Base-by-base conservation (phyloP, 2,329 filamentous ascomycete genomes). In the Fusarium tanahbumbuense region DNA sequence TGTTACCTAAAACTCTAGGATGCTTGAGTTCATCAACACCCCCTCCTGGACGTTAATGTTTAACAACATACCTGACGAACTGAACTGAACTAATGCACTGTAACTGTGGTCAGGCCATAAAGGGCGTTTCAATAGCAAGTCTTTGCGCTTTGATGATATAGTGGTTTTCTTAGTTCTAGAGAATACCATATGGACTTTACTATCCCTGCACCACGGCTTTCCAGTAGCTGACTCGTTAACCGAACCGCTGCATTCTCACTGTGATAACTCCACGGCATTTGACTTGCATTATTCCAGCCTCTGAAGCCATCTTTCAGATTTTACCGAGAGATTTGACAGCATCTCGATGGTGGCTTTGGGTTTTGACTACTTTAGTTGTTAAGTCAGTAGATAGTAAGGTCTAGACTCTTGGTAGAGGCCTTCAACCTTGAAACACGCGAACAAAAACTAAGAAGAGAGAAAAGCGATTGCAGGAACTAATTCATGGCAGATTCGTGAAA, bases 11-110 rank as follows among this genome's bases (percentile, higher is more conserved):
- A 20, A 12, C 18, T n/a, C 10, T 15, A 49, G 44, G 37, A 28
- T 37, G 16, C 44, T 18, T 49, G 30, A 22, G 15, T 13, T 40
- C n/a, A 22, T 18, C n/a, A 20, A 42, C 44, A 47, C 32, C 44
- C 54, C 54, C 23, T 27, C 42, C 32, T 48, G n/a, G 30, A 37
- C 30, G 15, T 34, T 45, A 46, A 56, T 41, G 32, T 34, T 46
- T 37, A 40, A 20, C 45, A n/a, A 28, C 28, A 50, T 58, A 41
- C 30, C 46, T 42, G 37, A 49, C 50, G 30, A 56, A 40, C 16
- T 27, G 50, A 62, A 60, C 45, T 53, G 41, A 61, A 61, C 47
- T 55, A 64, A 50, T 50, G 45, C 60, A 40, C 9, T 59, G n/a
- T 41, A 13, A 49, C 42, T n/a, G 28, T 30, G 25, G n/a, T 56